Percentiles rank a stretch among this genome's conserved stretches.
Conservation (phyloP, 257 asterid genomes). For the Solanum medicagineum region DNA sequence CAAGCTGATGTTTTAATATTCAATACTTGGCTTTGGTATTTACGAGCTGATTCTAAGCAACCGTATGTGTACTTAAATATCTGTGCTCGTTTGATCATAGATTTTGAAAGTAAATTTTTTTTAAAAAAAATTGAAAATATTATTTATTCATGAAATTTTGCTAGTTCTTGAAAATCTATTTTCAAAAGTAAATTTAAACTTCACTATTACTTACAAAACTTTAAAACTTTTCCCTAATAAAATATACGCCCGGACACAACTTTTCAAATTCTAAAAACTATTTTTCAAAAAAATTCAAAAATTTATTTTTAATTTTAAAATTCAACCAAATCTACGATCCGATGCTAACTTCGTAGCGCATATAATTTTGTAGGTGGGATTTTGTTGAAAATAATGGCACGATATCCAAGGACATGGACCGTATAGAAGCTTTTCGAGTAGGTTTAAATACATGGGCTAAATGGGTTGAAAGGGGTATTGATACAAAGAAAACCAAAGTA, state of each 20-base stretch:
- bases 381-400: conserved; percentile 25
- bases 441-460: conserved; percentile 48
- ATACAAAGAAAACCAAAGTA: conserved; percentile 33
- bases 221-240: too few species aligned
- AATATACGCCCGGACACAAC: too few species aligned
- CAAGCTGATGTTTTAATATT: conserved; percentile 27
- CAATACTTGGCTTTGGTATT: conserved; percentile 45
- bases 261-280: too few species aligned
- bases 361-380: conserved; percentile 37
- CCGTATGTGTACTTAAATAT: conserved; percentile 4
- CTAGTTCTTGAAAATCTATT: too few species aligned
- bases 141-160: too few species aligned
- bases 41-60: conserved; percentile 19
- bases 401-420: conserved; percentile 51
- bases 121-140: too few species aligned
- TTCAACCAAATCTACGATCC: background rate
- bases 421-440: conserved; percentile 40
- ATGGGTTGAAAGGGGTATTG: conserved; percentile 32
- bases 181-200: too few species aligned
- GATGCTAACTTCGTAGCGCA: background rate
- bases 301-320: too few species aligned
- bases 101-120: background rate
- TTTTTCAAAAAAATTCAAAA: too few species aligned
- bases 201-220: too few species aligned
- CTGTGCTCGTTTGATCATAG: background rate